These are phyloP conservation scores for Lentithecium fluviatile DNA, from an alignment of 495 filamentous ascomycete species.

Conservation along the genomic window DNA sequence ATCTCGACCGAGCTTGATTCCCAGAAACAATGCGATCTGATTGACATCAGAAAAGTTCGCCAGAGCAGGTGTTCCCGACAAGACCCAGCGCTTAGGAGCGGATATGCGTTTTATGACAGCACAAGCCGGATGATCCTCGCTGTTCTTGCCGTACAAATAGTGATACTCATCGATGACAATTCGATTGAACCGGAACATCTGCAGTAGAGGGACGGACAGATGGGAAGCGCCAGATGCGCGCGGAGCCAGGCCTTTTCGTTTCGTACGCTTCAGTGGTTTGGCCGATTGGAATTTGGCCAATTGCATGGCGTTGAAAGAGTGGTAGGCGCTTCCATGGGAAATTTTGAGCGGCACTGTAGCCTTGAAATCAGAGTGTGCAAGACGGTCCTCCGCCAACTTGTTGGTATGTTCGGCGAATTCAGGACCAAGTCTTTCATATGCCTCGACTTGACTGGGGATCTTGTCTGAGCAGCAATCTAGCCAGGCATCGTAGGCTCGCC, in stretches of 20 bases:
- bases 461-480: conserved; percentile 47
- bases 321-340: conserved; percentile 35
- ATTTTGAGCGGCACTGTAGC: conserved; percentile 35
- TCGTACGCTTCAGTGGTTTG: too few species aligned
- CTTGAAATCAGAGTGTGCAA: conserved; percentile 31
- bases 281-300: too few species aligned
- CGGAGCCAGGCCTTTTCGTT: too few species aligned
- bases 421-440: conserved; percentile 39
- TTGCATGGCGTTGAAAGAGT: conserved; percentile 12
- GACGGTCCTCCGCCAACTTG: conserved; percentile 31
- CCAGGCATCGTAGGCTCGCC: conserved; percentile 56
- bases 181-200: conserved; percentile 62
- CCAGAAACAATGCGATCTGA: conserved; percentile 55
- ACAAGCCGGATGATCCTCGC: conserved; percentile 24
- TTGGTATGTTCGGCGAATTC: conserved; percentile 40
- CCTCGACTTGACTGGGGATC: conserved; percentile 47
- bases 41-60: conserved; percentile 60
- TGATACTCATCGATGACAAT: conserved; percentile 70
- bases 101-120: conserved; percentile 42
- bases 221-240: conserved; percentile 1
- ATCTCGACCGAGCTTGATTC: conserved; percentile 44
- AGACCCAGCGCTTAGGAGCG: conserved; percentile 60
- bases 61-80: conserved; percentile 66
- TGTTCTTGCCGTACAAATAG: conserved; percentile 46
- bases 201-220: conserved; percentile 48